A percentile compares a stretch with the other conserved stretches of the same genome.
These are phyloP conservation scores for Gomphus sp. DNA, from an alignment of 1,284 basidiomycete genomes.

Conservation along the genomic window DNA sequence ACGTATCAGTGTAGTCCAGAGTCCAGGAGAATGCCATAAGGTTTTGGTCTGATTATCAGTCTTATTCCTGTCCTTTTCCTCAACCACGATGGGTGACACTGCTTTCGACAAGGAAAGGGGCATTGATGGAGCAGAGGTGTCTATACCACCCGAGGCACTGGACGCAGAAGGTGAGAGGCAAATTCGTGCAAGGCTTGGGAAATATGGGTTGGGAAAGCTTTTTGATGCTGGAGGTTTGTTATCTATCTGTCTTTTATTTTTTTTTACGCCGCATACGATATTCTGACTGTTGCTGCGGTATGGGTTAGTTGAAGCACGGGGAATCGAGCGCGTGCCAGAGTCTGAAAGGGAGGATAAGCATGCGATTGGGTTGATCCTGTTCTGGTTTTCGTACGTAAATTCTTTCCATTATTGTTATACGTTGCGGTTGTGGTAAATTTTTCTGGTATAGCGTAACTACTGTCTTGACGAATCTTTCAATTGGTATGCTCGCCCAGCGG, in stretches of 20 bases:
- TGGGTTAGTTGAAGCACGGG: constrained; percentile 34
- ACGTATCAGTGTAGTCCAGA: too few relatives aligned
- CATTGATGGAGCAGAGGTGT: too few relatives aligned
- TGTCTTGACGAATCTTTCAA: constrained; percentile 45
- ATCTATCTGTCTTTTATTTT: too few relatives aligned
- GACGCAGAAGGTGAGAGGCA: constrained; percentile 2
- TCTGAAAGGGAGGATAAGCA: constrained; percentile 35
- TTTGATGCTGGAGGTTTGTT: constrained; percentile 1
- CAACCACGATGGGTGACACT: neutral
- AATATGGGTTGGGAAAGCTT: constrained; percentile 2
- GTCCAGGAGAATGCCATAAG: neutral
- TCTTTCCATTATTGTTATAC: neutral
- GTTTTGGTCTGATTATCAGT: neutral
- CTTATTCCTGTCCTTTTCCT: neutral
- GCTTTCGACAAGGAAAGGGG: neutral
- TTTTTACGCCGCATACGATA: neutral
- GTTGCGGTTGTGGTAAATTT: too few relatives aligned
- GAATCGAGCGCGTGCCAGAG: constrained; percentile 43
- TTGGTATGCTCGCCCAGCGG: constrained; percentile 46
- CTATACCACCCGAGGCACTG: neutral
- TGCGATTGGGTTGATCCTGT: constrained; percentile 34
- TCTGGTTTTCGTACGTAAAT: constrained; percentile 29
- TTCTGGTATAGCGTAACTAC: constrained; percentile 8
- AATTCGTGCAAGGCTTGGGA: constrained; percentile 1
- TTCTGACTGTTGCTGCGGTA: neutral